These are phyloP conservation scores for Jaminaea rosea DNA, from an alignment of 1,284 basidiomycete species.

Conservation along the genomic window DNA sequence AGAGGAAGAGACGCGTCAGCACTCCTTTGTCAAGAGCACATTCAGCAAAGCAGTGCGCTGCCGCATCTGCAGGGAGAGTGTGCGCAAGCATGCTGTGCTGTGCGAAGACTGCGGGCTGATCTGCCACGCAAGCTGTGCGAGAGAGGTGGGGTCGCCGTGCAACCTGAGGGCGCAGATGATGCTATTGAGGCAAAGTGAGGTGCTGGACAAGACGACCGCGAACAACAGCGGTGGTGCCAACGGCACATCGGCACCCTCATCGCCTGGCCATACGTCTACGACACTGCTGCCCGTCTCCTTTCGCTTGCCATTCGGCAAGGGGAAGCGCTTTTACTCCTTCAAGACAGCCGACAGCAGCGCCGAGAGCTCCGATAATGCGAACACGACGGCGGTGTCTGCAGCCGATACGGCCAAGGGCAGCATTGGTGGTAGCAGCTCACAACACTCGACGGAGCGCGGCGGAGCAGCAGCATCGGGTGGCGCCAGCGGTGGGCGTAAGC, in stretches of 20 bases:
- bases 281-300: neutral
- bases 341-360: neutral
- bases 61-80: slow-evolving; percentile 67
- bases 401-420: neutral
- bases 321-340: neutral
- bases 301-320: neutral
- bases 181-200: slow-evolving; percentile 8
- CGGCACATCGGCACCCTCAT: neutral
- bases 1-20: slow-evolving; percentile 49
- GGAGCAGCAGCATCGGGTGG: neutral
- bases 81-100: slow-evolving; percentile 77
- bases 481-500: too few relatives aligned
- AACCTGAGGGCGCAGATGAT: slow-evolving; percentile 61
- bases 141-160: slow-evolving; percentile 67
- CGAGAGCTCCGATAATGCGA: neutral
- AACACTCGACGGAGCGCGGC: neutral
- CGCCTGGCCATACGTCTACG: neutral
- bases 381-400: neutral
- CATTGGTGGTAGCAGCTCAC: neutral
- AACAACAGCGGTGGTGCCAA: neutral
- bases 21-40: slow-evolving; percentile 79
- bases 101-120: slow-evolving; percentile 84
- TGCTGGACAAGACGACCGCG: neutral
- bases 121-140: slow-evolving; percentile 69
- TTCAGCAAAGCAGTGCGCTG: slow-evolving; percentile 86